Evolutionary conservation across 306 rosid species (phyloP).

Genomic region (Malus sylvestris): DNA sequence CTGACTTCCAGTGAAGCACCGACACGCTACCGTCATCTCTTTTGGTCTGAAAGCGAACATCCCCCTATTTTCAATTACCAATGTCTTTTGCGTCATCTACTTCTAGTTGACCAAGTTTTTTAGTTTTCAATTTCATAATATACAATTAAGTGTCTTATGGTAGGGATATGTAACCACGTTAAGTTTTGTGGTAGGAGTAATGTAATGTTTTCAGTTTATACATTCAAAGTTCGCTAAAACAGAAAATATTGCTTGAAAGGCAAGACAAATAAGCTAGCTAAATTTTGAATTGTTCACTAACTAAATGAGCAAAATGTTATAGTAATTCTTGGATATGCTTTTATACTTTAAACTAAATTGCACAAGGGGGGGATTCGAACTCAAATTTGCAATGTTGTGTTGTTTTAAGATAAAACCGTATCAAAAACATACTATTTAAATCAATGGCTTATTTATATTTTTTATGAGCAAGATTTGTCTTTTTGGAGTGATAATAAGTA

Average conservation of each 20-base stretch:
- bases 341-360: too few relatives aligned
- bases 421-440: too few relatives aligned
- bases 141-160: too few relatives aligned
- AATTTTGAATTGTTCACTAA: neutral
- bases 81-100: neutral
- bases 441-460: neutral
- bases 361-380: neutral
- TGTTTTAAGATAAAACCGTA: neutral
- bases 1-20: conserved; percentile 14
- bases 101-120: neutral
- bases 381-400: neutral
- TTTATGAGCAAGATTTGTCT: neutral
- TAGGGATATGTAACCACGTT: neutral
- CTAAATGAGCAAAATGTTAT: neutral
- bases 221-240: neutral
- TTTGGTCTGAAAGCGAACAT: neutral
- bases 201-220: neutral
- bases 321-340: neutral
- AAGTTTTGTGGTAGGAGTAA: neutral
- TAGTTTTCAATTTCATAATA: neutral
- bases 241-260: neutral
- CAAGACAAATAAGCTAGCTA: neutral
- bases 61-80: neutral
- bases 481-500: too few relatives aligned
- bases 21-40: conserved; percentile 12